These are phyloP conservation scores for Phaeosphaeria sp. DNA, from an alignment of 2,329 filamentous ascomycete species.

Conservation along the genomic window DNA sequence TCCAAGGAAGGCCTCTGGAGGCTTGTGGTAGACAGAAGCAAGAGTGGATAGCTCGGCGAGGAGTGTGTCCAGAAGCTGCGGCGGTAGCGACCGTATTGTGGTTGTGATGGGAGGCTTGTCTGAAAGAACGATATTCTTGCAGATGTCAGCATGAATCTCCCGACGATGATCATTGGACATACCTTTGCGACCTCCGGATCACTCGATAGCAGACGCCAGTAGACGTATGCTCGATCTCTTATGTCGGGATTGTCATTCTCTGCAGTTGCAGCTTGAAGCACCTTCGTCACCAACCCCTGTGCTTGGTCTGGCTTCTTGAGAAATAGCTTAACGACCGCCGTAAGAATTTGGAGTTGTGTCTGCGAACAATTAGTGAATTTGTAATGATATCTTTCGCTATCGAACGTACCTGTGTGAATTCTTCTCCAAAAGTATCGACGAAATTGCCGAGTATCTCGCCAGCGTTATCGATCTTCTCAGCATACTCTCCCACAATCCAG, in stretches of 20 bases:
- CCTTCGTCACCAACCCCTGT: constrained; percentile 90
- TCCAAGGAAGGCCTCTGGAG: constrained; percentile 95
- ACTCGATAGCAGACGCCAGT: constrained; percentile 94
- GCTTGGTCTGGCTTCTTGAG: constrained; percentile 94
- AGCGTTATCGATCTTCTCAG: constrained; percentile 99
- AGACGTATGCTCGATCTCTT: constrained; percentile 94
- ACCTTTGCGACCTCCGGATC: constrained; percentile 90
- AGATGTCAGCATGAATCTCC: background rate
- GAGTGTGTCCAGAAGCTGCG: constrained; percentile 85
- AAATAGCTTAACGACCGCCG: constrained; percentile 96
- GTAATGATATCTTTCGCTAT: no score
- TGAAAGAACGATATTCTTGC: constrained; percentile 82
- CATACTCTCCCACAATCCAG: constrained; percentile 99
- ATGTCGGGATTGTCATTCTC: constrained; percentile 99
- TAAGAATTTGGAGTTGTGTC: constrained; percentile 98
- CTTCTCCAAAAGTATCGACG: constrained; percentile 92
- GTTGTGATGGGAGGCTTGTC: constrained; percentile 93
- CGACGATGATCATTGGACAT: constrained; percentile 22
- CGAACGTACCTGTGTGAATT: constrained; percentile 82
- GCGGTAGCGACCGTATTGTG: constrained; percentile 88
- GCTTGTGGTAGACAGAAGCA: constrained; percentile 98
- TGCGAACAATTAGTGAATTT: constrained; percentile 53
- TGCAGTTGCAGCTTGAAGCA: constrained; percentile 88
- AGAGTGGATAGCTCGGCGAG: constrained; percentile 90
- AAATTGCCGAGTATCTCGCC: constrained; percentile 91